phyloP scores from a whole-genome alignment of 2,329 filamentous ascomycete genomes.

The Colletotrichum magnum region DNA sequence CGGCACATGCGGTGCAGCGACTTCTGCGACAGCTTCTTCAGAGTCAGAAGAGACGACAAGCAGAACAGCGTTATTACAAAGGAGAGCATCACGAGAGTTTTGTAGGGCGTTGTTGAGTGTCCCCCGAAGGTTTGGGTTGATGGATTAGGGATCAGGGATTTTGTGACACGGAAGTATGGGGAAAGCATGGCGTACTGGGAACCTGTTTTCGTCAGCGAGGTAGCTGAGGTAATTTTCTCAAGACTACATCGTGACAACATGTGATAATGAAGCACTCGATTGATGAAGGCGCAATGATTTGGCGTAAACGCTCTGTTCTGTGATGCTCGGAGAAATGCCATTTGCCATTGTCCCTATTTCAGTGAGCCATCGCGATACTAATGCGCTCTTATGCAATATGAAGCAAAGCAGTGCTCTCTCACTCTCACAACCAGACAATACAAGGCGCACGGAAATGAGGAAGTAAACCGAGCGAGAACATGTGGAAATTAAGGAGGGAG shows the following conservation, averaged over 20 bases:
- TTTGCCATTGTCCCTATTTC: too few relatives aligned
- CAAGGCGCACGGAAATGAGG: too few relatives aligned
- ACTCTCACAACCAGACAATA: too few relatives aligned
- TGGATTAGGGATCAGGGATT: not conserved
- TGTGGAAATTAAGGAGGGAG: not conserved
- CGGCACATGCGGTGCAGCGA: constrained; percentile 94
- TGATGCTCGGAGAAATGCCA: too few relatives aligned
- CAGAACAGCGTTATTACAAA: constrained; percentile 91
- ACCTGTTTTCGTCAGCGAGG: not conserved
- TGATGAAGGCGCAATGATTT: too few relatives aligned
- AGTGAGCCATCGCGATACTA: too few relatives aligned
- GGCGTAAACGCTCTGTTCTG: too few relatives aligned
- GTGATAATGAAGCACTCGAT: too few relatives aligned
- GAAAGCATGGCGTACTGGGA: constrained; percentile 25
- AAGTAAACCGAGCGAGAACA: not conserved
- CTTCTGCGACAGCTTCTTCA: constrained; percentile 92
- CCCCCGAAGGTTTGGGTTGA: constrained; percentile 2
- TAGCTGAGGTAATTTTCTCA: not conserved
- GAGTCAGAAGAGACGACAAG: constrained; percentile 84
- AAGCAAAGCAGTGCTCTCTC: too few relatives aligned
- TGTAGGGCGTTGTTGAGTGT: constrained; percentile 44
- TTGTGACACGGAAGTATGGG: not conserved
- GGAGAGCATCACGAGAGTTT: constrained; percentile 70
- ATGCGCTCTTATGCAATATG: too few relatives aligned
- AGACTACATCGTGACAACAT: not conserved